Percentiles rank a stretch among this genome's conserved stretches.
Evolutionary conservation across 768 basidiomycete species (phyloP).

Genomic region (Pleurotus salmoneostramineus): DNA sequence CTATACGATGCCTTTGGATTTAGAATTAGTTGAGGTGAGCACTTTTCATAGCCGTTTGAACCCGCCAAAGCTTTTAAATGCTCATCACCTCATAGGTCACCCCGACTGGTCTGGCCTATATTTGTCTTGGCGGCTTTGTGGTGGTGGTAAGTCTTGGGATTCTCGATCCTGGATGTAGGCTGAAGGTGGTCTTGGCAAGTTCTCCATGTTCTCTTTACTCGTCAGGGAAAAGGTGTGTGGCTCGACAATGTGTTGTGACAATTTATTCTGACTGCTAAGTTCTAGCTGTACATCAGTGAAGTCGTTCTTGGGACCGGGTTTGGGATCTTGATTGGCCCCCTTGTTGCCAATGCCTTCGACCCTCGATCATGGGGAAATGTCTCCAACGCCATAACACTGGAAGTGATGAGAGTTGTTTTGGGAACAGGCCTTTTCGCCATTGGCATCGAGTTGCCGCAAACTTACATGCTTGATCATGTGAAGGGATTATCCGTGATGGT

Average conservation of each 20-base stretch:
- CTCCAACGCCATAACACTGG: conserved; percentile 68
- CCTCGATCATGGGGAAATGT: conserved; percentile 68
- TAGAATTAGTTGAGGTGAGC: too few relatives aligned
- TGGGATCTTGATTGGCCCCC: conserved; percentile 65
- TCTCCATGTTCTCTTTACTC: conserved; percentile 78
- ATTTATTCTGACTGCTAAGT: not conserved
- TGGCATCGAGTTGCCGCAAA: conserved; percentile 86
- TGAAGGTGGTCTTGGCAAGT: conserved; percentile 37
- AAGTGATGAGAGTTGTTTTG: conserved; percentile 85
- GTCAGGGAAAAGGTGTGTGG: conserved; percentile 71
- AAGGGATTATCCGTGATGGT: conserved; percentile 68
- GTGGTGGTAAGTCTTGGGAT: conserved; percentile 26
- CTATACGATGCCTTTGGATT: too few relatives aligned
- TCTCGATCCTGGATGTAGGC: not conserved
- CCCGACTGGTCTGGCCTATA: conserved; percentile 51
- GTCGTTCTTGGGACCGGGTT: conserved; percentile 85
- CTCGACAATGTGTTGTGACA: too few relatives aligned
- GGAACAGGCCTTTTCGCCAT: conserved; percentile 93
- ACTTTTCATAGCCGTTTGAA: too few relatives aligned
- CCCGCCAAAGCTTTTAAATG: too few relatives aligned
- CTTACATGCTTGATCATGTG: conserved; percentile 80
- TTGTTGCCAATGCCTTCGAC: conserved; percentile 66
- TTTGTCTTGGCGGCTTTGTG: conserved; percentile 54
- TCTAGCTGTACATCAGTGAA: conserved; percentile 84
- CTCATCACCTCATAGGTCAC: conserved; percentile 36